Conservation (phyloP, 306 rosid species). For the Alnus glutinosa region DNA sequence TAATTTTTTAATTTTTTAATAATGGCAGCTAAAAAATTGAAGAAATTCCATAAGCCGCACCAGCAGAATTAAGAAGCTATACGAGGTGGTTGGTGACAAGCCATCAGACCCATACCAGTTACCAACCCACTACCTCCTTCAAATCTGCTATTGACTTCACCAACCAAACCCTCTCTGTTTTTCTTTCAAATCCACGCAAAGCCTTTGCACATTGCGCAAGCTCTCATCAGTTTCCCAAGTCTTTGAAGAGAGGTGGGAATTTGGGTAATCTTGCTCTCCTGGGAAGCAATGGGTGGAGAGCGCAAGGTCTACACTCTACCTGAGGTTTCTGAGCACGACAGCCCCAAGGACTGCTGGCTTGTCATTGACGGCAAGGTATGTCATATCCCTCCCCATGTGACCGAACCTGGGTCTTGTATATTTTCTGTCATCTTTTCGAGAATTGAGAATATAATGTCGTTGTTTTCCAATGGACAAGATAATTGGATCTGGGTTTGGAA, state of each 20-base stretch:
- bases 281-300: constrained; percentile 53
- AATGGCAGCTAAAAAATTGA: too few species aligned
- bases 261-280: not conserved
- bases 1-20: too few species aligned
- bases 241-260: not conserved
- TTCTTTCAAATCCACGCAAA: constrained; percentile 32
- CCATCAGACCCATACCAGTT: not conserved
- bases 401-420: not conserved
- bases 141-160: constrained; percentile 5
- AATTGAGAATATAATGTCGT: not conserved
- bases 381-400: not conserved
- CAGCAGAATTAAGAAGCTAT: too few species aligned
- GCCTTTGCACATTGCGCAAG: not conserved
- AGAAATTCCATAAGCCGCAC: too few species aligned
- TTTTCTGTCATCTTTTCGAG: not conserved
- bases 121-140: not conserved
- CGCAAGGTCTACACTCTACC: constrained; percentile 56
- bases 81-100: constrained; percentile 9
- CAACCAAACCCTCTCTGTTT: constrained; percentile 22
- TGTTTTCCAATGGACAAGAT: not conserved
- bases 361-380: constrained; percentile 75
- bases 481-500: constrained; percentile 5
- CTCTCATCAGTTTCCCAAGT: not conserved
- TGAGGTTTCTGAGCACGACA: constrained; percentile 62
- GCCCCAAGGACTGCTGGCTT: constrained; percentile 77